Conservation (phyloP, 2,329 filamentous ascomycete species). For the Elsinoe batatas region DNA sequence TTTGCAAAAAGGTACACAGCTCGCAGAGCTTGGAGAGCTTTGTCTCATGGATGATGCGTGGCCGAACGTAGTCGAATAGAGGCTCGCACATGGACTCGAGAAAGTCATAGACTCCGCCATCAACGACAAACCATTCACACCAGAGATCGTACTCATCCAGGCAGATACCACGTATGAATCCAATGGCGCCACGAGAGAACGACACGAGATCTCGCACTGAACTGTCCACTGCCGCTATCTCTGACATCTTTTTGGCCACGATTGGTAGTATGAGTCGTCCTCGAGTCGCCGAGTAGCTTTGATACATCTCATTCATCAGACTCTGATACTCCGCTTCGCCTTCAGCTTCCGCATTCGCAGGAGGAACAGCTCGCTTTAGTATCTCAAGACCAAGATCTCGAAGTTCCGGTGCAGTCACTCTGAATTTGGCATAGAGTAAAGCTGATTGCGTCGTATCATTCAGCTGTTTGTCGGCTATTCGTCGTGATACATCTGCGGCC, state of each 20-base stretch:
- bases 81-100: constrained; percentile 58
- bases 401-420: constrained; percentile 54
- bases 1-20: constrained; percentile 56
- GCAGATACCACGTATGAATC: constrained; percentile 56
- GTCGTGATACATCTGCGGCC: constrained; percentile 51
- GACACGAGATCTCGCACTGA: constrained; percentile 54
- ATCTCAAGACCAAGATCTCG: constrained; percentile 58
- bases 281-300: constrained; percentile 51
- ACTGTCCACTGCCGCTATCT: constrained; percentile 48
- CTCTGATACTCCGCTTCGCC: constrained; percentile 56
- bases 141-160: constrained; percentile 59
- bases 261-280: constrained; percentile 51
- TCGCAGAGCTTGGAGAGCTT: constrained; percentile 58
- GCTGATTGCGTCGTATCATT: constrained; percentile 65
- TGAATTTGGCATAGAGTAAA: constrained; percentile 60
- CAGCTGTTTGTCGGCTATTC: constrained; percentile 55
- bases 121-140: constrained; percentile 56
- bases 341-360: constrained; percentile 48
- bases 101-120: constrained; percentile 54
- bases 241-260: constrained; percentile 50
- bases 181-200: constrained; percentile 55
- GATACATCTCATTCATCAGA: constrained; percentile 54
- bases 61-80: constrained; percentile 55
- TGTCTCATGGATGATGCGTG: constrained; percentile 56
- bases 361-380: constrained; percentile 53